A percentile compares a stretch with the other conserved stretches of the same genome.
These are phyloP conservation scores for Peziza echinospora DNA, from an alignment of 495 filamentous ascomycete species.

Conservation along the genomic window DNA sequence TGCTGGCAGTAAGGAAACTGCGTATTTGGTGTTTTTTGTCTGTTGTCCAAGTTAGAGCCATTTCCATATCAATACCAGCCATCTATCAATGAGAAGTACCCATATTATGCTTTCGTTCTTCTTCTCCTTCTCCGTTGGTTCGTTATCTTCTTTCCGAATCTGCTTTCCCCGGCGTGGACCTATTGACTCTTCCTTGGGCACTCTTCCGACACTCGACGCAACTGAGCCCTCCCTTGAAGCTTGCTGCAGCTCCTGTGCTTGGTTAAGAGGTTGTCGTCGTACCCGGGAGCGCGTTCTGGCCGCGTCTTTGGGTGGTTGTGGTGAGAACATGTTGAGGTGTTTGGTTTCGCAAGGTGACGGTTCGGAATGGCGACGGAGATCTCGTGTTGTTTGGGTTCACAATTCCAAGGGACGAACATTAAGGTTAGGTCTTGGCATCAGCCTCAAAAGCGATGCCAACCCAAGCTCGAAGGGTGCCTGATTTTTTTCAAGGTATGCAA, in stretches of 20 bases:
- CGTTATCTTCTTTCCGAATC: not conserved
- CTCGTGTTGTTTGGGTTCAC: not conserved
- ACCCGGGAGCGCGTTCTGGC: not conserved
- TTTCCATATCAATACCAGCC: too few relatives aligned
- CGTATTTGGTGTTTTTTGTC: conserved; percentile 74
- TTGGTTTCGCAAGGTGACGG: not conserved
- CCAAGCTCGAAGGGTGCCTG: too few relatives aligned
- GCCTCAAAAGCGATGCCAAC: too few relatives aligned
- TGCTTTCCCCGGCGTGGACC: not conserved
- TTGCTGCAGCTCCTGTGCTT: not conserved
- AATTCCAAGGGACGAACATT: not conserved
- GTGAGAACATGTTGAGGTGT: not conserved
- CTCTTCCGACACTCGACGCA: not conserved
- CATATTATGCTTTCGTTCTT: conserved; percentile 13
- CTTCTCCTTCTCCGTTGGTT: conserved; percentile 10
- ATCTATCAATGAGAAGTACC: conserved; percentile 6
- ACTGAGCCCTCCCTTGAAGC: not conserved
- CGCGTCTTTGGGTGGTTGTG: not conserved
- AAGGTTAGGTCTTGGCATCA: not conserved
- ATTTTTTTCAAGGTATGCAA: too few relatives aligned
- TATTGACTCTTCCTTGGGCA: not conserved
- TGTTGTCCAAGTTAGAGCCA: conserved; percentile 20
- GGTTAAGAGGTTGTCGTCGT: not conserved
- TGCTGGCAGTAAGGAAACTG: conserved; percentile 61
- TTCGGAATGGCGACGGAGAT: not conserved